Base-by-base conservation (phyloP, 1,139 yeast species). In the Kodamaea anthophila region DNA sequence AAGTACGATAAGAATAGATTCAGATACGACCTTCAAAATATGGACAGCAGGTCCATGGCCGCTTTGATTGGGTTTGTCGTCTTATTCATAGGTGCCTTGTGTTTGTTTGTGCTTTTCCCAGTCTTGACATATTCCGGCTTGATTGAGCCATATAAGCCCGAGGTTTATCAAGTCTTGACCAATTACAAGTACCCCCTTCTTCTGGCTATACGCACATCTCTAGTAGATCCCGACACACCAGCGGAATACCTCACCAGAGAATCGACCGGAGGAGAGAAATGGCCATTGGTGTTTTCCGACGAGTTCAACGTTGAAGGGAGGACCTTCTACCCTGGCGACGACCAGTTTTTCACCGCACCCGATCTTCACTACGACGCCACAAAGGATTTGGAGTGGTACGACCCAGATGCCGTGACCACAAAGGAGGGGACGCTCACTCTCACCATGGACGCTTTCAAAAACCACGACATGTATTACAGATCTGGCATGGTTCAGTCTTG, bases 401-500 rank as follows among this genome's bases (percentile, higher is more conserved):
- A 51, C 27, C 59, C 59, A 4, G 59, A 53, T 27, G 59, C 59
- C 2, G 57, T 43, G n/a, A 42, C 49, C 22, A 53, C 59, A 7
- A 43, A 41, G n/a, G 43, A 51, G 29, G 59, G 59, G 4, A 47
- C 57, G 1, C 38, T 53, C 23, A 37, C 40, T 24, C 36, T 53
- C 21, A 35, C 48, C 5, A 45, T 53, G 54, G 59, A 53, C 30
- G 59, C 58, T 9, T 42, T 41, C 37, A 49, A 52, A 28, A 51
- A 49, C 39, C 59, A 53, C 35, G 36, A 49, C 27, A 36, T 53
- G 33, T 53, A 40, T 36, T 53, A 53, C 38, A 39, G 59, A 7
- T 50, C 55, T 1, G 59, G 58, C n/a, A 52, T 53, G 59, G 44
- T 53, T 8, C 58, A 53, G 33, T 34, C 46, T 13, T 53, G 59